Evolutionary conservation across 495 filamentous ascomycete genomes (phyloP), one percentile per base, ranked within the genome.

Genomic region (Achaetomiella virescens): DNA sequence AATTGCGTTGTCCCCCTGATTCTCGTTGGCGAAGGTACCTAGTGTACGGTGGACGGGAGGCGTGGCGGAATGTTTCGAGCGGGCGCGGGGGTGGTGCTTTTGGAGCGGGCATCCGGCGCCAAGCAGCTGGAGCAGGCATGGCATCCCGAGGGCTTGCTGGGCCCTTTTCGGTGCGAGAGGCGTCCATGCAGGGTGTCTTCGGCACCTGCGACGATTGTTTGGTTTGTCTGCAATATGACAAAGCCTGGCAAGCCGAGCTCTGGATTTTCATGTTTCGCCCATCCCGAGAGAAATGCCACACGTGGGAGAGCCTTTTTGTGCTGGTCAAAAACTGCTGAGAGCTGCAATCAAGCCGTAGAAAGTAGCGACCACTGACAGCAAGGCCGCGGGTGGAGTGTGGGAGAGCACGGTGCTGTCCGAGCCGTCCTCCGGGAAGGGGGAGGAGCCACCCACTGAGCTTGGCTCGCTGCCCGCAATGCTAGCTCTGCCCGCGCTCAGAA

Each of bases 31-130:
- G 21, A 18, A 6, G 25, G n/a, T 35, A n/a, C 12, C 18, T 41
- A 5, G 8, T 21, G 38, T 41, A 18, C 15, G 15, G 8, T 20
- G 6, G 38, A 21, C 15, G 17, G 6, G 10, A 41, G 15, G 3
- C 10, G n/a, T 41, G 38, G 22, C 11, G 14, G 12, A 15, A 46
- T 22, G 42, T 45, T 38, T 47, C 33, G 10, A 40, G 35, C 33
- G 44, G 53, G 53, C 25, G 53, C 44, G 53, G 53, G n/a, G 53
- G 53, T 48, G 43, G 31, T 55, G 53, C 44, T 48, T 40, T 48
- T 55, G 45, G 41, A 20, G 43, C 52, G 44, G 18, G 53, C 35
- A 42, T 48, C 45, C 53, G 53, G 35, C 18, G 53, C 53, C 44
- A 55, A 55, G 53, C 44, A 6, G 43, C 35, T 24, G 52, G 27